phyloP scores from a whole-genome alignment of 306 rosid genomes.

The Prosopis cineraria region DNA sequence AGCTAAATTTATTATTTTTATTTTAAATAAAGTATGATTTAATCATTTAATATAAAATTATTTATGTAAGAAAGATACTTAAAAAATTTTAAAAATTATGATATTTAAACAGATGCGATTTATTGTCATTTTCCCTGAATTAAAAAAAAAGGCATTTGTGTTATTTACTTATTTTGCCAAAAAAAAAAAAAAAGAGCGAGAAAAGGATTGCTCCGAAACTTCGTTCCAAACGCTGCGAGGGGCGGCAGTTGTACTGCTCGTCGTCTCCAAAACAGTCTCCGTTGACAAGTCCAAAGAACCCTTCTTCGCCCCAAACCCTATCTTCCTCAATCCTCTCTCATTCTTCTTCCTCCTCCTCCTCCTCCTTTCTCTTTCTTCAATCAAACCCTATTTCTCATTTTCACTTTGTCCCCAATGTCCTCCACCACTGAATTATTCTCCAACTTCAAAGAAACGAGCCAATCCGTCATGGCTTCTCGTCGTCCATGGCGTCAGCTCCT shows the following conservation, averaged over 20 bases:
- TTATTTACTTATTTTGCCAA: too few relatives aligned
- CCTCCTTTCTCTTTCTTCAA: not conserved
- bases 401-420: conserved; percentile 11
- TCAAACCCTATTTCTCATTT: not conserved
- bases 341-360: not conserved
- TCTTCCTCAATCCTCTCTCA: not conserved
- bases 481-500: conserved; percentile 63
- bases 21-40: too few relatives aligned
- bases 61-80: too few relatives aligned
- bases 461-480: conserved; percentile 44
- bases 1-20: too few relatives aligned
- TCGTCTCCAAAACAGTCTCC: not conserved
- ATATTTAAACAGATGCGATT: too few relatives aligned
- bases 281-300: not conserved
- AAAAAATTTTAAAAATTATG: too few relatives aligned
- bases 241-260: not conserved
- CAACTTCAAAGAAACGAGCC: conserved; percentile 42
- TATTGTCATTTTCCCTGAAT: too few relatives aligned
- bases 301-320: not conserved
- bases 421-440: conserved; percentile 45
- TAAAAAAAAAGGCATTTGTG: too few relatives aligned
- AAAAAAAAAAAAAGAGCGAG: too few relatives aligned
- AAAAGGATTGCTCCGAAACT: too few relatives aligned
- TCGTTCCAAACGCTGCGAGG: not conserved
- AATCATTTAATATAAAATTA: too few relatives aligned